Percentiles rank a stretch among this genome's conserved stretches.
These are phyloP conservation scores for Ophiostoma novo-ulmi DNA, from an alignment of 2,329 filamentous ascomycete genomes.

Conservation along the genomic window DNA sequence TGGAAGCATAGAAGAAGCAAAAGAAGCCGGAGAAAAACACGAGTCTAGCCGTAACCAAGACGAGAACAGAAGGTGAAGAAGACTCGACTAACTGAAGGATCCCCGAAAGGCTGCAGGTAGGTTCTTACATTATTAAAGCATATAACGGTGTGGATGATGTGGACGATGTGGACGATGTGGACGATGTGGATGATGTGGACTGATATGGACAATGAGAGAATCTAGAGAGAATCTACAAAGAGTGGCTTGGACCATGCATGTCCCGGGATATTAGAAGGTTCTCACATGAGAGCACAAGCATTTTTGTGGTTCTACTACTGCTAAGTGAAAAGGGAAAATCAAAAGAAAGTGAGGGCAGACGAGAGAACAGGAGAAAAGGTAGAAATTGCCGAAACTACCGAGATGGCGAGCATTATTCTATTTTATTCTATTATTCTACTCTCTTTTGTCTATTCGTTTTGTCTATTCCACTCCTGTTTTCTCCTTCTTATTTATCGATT, in stretches of 20 bases:
- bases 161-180: too few relatives aligned
- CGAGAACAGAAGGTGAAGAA: neutral
- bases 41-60: neutral
- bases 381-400: neutral
- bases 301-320: neutral
- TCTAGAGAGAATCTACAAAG: neutral
- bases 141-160: neutral
- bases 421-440: neutral
- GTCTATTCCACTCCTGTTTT: neutral
- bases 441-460: neutral
- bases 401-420: neutral
- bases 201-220: too few relatives aligned
- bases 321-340: neutral
- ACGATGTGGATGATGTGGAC: neutral
- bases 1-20: neutral
- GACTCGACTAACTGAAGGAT: neutral
- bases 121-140: neutral
- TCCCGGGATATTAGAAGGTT: neutral
- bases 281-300: slow-evolving; percentile 5
- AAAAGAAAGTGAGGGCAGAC: neutral
- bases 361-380: neutral
- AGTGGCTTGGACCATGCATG: slow-evolving; percentile 5
- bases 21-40: neutral
- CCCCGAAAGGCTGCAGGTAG: slow-evolving; percentile 3
- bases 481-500: neutral